phyloP scores from a whole-genome alignment of 495 filamentous ascomycete species.

The Talaromyces ruber region DNA sequence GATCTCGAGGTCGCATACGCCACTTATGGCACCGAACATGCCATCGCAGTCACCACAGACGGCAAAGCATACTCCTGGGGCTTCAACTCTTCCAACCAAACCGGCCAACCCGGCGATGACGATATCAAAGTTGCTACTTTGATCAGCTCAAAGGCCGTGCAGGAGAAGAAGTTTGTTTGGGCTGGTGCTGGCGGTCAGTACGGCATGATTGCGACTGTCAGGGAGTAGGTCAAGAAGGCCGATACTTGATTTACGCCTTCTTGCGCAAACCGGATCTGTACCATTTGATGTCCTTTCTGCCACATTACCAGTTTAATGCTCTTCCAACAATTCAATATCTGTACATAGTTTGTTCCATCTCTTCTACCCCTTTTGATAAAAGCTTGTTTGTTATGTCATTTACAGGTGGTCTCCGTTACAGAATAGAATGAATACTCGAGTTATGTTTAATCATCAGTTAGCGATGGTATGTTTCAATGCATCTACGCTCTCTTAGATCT shows the following conservation, averaged over 20 bases:
- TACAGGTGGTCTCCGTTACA: background rate
- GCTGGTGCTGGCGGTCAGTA: conserved; percentile 57
- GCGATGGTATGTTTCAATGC: too few species aligned
- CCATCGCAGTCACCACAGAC: conserved; percentile 44
- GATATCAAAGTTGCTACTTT: conserved; percentile 49
- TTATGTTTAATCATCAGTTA: background rate
- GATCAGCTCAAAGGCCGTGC: conserved; percentile 52
- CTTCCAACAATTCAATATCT: background rate
- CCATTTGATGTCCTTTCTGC: background rate
- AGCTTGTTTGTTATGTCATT: background rate
- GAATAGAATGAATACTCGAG: background rate
- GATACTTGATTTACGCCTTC: background rate
- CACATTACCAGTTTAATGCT: background rate
- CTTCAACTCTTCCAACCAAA: conserved; percentile 56
- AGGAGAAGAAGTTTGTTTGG: conserved; percentile 46
- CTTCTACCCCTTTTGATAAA: background rate
- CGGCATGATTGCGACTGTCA: conserved; percentile 40
- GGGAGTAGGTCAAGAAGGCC: background rate
- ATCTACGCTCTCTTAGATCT: too few species aligned
- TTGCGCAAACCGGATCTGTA: background rate
- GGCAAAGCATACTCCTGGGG: conserved; percentile 57
- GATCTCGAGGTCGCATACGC: conserved; percentile 25
- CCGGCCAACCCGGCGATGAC: conserved; percentile 48
- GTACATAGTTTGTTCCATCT: background rate
- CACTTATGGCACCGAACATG: conserved; percentile 46